phyloP scores from a whole-genome alignment of 306 rosid species.

The Ormosia semicastrata region DNA sequence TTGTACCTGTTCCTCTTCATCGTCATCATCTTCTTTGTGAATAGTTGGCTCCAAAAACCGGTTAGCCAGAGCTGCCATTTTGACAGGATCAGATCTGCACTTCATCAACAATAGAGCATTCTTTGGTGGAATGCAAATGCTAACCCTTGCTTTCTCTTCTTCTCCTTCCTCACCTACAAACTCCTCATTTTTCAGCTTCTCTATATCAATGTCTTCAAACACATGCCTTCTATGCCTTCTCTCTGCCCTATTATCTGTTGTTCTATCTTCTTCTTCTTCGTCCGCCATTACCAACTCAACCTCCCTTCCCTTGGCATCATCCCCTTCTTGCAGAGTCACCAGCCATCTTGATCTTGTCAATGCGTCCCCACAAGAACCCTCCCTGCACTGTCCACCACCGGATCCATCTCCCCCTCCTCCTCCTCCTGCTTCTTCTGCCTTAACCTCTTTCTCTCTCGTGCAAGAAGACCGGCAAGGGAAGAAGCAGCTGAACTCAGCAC shows the following conservation, averaged over 20 bases:
- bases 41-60: slow-evolving; percentile 71
- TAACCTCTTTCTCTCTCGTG: slow-evolving; percentile 36
- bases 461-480: slow-evolving; percentile 82
- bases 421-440: not conserved
- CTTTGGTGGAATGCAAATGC: slow-evolving; percentile 83
- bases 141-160: slow-evolving; percentile 57
- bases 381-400: slow-evolving; percentile 12
- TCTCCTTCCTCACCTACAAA: slow-evolving; percentile 30
- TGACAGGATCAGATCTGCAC: slow-evolving; percentile 98
- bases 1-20: not conserved
- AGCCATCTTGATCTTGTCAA: slow-evolving; percentile 65
- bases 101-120: slow-evolving; percentile 93
- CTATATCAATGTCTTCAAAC: slow-evolving; percentile 62
- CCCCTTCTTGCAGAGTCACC: slow-evolving; percentile 72
- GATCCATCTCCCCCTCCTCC: not conserved
- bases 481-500: slow-evolving; percentile 68
- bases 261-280: not conserved
- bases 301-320: slow-evolving; percentile 52
- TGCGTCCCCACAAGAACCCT: slow-evolving; percentile 63
- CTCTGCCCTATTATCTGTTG: not conserved
- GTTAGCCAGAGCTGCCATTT: slow-evolving; percentile 87
- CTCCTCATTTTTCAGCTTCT: slow-evolving; percentile 2
- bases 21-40: slow-evolving; percentile 22
- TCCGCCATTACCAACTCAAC: slow-evolving; percentile 64
- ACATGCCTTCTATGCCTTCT: slow-evolving; percentile 62